Base-by-base conservation (phyloP, 2,329 filamentous ascomycete species). In the Sordariomycetes sp. region DNA sequence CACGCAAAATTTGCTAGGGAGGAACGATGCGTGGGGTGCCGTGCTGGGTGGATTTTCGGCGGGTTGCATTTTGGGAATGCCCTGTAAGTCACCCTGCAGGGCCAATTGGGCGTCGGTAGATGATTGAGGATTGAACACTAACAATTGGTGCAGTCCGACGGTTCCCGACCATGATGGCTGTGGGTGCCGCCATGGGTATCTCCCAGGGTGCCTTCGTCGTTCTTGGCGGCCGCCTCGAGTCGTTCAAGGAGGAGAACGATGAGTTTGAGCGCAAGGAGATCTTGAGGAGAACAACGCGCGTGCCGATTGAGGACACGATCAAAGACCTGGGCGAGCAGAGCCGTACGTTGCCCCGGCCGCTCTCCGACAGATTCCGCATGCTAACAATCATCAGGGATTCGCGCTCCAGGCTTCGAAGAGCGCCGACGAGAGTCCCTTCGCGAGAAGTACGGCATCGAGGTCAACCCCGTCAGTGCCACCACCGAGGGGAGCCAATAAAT, bases 381-480 rank as follows among this genome's bases (percentile, higher is more conserved):
- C 35, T 45, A 33, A 50, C 46, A 17, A 4, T 28, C 20, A 34
- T 7, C 46, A 94, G 87, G 83, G 36, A 86, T 94, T 48, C 72
- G 80, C 46, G 82, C 75, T 26, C 79, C 83, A 12, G 86, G 86
- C 33, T 94, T 92, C 54, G 82, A 85, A 47, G 85, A 94, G 68
- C 72, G 88, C 58, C 79, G 88, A 58, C 75, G 77, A 45, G 70
- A 87, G 64, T 74, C 85, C 48, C 72, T 95, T 58, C 80, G 85
- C 72, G 80, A 86, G 61, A 85, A 79, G 59, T 94, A 94, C 52
- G 86, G 87, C 39, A 75, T 93, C 51, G 86, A 94, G 45, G 79
- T 94, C 51, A 75, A 81, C 51, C 72, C 78, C 36, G 74, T 80
- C 45, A 71, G 59, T 38, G 66, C 70, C 28, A 63, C 60, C 31